Evolutionary conservation across 257 asterid genomes (phyloP).

Genomic region (Fraxinus quadrangulata): DNA sequence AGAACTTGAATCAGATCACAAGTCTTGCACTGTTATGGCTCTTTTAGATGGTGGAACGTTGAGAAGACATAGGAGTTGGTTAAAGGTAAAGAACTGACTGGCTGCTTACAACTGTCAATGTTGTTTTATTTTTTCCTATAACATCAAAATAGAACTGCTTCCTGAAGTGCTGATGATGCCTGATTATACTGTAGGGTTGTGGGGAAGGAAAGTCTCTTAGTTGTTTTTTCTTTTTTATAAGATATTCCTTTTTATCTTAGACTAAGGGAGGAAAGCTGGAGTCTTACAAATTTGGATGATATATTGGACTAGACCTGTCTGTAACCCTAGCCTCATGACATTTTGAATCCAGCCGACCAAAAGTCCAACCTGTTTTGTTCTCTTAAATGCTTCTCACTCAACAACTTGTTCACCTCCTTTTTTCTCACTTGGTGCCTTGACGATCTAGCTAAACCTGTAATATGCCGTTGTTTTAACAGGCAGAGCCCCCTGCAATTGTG

Average conservation of each 20-base stretch:
- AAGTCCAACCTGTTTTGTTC: not conserved
- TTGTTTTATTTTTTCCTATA: not conserved
- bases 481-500: constrained; percentile 82
- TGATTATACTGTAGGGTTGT: not conserved
- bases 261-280: not conserved
- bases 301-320: not conserved
- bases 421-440: constrained; percentile 10
- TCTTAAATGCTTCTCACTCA: not conserved
- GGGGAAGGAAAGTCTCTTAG: not conserved
- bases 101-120: too few species aligned
- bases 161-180: not conserved
- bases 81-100: constrained; percentile 54
- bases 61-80: constrained; percentile 91
- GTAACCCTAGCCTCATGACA: not conserved
- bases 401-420: not conserved
- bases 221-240: not conserved
- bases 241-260: not conserved
- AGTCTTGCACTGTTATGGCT: constrained; percentile 82
- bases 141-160: constrained; percentile 11
- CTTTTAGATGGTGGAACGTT: constrained; percentile 95
- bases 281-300: not conserved
- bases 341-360: not conserved
- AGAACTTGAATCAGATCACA: constrained; percentile 49
- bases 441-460: constrained; percentile 9
- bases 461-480: constrained; percentile 46